Evolutionary conservation across 1,139 yeast genomes (phyloP).

Genomic region (Candida sp.): DNA sequence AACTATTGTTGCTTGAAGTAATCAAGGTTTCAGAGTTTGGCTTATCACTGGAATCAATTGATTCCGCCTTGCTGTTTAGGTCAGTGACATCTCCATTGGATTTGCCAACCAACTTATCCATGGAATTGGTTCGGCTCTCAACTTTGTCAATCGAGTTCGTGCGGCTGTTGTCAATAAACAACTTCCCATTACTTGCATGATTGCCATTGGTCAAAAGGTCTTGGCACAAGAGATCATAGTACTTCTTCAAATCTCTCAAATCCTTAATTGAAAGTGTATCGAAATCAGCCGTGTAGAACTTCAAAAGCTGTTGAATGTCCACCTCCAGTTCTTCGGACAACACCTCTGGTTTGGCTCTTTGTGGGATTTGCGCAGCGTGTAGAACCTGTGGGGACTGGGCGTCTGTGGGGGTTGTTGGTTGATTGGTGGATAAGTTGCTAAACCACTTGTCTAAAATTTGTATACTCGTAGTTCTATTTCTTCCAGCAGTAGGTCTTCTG

Average conservation of each 20-base stretch:
- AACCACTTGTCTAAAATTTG: conserved; percentile 54
- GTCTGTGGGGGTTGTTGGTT: conserved; percentile 4
- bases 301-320: conserved; percentile 29
- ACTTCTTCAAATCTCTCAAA: conserved; percentile 33
- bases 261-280: conserved; percentile 42
- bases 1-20: conserved; percentile 8
- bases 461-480: conserved; percentile 42
- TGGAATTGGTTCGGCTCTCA: conserved; percentile 10
- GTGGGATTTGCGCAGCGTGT: conserved; percentile 1
- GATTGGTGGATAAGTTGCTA: conserved; percentile 27
- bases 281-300: conserved; percentile 37
- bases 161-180: conserved; percentile 8
- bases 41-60: conserved; percentile 14
- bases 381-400: neutral
- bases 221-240: conserved; percentile 42
- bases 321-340: conserved; percentile 16
- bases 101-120: conserved; percentile 10
- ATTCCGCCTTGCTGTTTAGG: conserved; percentile 13
- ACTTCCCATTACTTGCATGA: conserved; percentile 9
- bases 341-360: conserved; percentile 9
- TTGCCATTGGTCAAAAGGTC: conserved; percentile 10
- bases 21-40: conserved; percentile 3
- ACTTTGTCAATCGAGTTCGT: conserved; percentile 10
- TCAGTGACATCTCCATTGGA: conserved; percentile 8
- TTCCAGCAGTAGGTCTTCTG: conserved; percentile 26